Conservation (phyloP, 2,329 filamentous ascomycete genomes). For the Ophiostoma triangulosporum region DNA sequence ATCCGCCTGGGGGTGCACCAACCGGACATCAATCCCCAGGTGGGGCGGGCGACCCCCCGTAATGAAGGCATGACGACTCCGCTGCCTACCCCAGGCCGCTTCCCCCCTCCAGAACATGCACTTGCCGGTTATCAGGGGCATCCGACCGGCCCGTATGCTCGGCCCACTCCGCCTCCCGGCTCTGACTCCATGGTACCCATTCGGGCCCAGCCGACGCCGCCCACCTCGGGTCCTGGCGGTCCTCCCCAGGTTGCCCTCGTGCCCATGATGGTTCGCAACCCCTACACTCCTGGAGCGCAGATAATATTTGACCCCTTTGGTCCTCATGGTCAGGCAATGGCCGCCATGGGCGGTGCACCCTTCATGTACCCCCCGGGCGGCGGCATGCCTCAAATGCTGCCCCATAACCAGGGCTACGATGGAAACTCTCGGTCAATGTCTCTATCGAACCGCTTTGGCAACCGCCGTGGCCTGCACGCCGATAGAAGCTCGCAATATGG, state of each 20-base stretch:
- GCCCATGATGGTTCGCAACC: conserved; percentile 23
- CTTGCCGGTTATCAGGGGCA: conserved; percentile 1
- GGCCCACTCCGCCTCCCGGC: neutral
- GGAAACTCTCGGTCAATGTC: conserved; percentile 19
- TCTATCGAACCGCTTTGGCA: conserved; percentile 20
- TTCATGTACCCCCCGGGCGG: conserved; percentile 8
- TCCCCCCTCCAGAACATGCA: conserved; percentile 6
- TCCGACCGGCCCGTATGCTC: neutral
- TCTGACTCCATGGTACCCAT: conserved; percentile 1
- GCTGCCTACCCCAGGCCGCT: conserved; percentile 13
- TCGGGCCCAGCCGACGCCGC: conserved; percentile 10
- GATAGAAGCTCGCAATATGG: conserved; percentile 16
- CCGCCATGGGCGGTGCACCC: conserved; percentile 15
- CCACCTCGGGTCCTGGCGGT: conserved; percentile 15
- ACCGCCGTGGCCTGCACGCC: conserved; percentile 30
- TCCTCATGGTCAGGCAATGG: conserved; percentile 17
- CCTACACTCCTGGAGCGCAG: conserved; percentile 19
- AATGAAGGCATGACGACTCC: conserved; percentile 12
- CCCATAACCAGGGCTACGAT: conserved; percentile 21
- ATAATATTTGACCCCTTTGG: conserved; percentile 23
- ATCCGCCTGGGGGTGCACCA: conserved; percentile 10
- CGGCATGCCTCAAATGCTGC: conserved; percentile 1
- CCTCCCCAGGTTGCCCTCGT: conserved; percentile 24
- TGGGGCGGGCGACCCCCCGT: conserved; percentile 2
- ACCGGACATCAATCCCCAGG: conserved; percentile 2